Base-by-base conservation (phyloP, 495 filamentous ascomycete genomes). In the Xylaria curta region DNA sequence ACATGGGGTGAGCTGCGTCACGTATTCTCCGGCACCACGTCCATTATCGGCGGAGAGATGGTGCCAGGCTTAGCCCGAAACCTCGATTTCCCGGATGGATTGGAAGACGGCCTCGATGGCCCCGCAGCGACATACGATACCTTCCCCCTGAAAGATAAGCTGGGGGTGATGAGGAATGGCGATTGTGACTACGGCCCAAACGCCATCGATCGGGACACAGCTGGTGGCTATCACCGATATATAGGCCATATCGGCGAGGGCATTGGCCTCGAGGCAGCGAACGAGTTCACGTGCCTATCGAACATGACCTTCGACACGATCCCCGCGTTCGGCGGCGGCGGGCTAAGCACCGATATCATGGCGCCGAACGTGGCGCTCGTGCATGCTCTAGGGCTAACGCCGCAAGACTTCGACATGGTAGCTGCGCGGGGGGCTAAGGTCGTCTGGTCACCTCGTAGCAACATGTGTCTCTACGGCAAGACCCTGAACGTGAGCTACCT, bases 1-100 rank as follows among this genome's bases (percentile, higher is more conserved):
- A 53, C 69, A 26, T 75, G 73, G 73, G 73, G 73, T 26, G 73
- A 75, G 60, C 66, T 75, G 31, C 73, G 73, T 19, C 73, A 75
- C 38, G 12, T 75, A 19, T 73, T 75, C 70, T 75, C 73, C 2
- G 73, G 73, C 12, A 73, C 70, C 24, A 75, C 73, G 15, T 73
- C 73, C 10, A 67, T 75, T 47, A 42, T 75, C 17, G 73, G 73
- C 17, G 56, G 58, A 1, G 49, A 58, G 46, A 75, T 73, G 73
- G 70, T 73, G 2, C 73, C 73, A 3, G 73, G 73, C 8, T 60
- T 75, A 4, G 59, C 65, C 0, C 56, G 73, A 7, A 75, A 75
- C 40, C 62, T 75, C 0, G 73, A 75, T n/a, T 73, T 65, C 53
- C 13, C 59, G 1, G 65, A 70, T 12, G 73, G 73, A 0, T 13